Base-by-base conservation (phyloP, 2,329 filamentous ascomycete genomes). In the Spiromastix sp. region DNA sequence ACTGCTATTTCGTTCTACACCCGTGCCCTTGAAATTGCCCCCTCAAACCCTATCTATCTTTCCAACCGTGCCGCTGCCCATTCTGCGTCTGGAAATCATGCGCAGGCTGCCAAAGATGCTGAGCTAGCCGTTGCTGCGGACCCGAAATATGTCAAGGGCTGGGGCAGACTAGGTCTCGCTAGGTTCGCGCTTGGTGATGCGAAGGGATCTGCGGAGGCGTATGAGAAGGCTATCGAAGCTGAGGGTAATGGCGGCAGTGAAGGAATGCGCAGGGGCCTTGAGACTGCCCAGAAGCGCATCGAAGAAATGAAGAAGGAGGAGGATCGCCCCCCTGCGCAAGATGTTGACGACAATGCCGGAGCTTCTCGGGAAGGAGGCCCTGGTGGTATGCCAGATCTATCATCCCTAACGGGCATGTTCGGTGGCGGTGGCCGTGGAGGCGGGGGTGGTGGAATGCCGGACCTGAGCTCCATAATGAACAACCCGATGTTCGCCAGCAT, bases 401-500 rank as follows among this genome's bases (percentile, higher is more conserved):
- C 68, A 39, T 70, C 70, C 41, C 66, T 89, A 29, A 81, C 81
- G 3, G 71, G 78, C 51, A 81, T 87, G 79, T 69, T 87, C 46
- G 79, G 78, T 26, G 74, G 69, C 13, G 78, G 69, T 16, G 77
- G 69, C 10, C 70, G 63, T 17, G 75, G 63, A 7, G 79, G 74
- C 4, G 79, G 72, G 13, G 77, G 67, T 5, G 81, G 81, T 34
- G 85, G 84, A 36, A 91, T 94, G 82, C 86, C 87, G 9, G 89
- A 96, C 59, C 68, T 98, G 16, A 65, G 76, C 44, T 75, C 76
- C 44, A 79, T 98, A 59, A 93, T 96, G 86, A 86, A 70, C 69
- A 98, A 96, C 68, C 91, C 91, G 37, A 96, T 96, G 91, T 93
- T 98, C 66, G 77, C 86, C 33, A 83, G 74, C 65, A 95, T 96